Evolutionary conservation across 2,329 filamentous ascomycete species (phyloP), one percentile per base, ranked within the genome.

Genomic region (Hymenoscyphus fraxineus): DNA sequence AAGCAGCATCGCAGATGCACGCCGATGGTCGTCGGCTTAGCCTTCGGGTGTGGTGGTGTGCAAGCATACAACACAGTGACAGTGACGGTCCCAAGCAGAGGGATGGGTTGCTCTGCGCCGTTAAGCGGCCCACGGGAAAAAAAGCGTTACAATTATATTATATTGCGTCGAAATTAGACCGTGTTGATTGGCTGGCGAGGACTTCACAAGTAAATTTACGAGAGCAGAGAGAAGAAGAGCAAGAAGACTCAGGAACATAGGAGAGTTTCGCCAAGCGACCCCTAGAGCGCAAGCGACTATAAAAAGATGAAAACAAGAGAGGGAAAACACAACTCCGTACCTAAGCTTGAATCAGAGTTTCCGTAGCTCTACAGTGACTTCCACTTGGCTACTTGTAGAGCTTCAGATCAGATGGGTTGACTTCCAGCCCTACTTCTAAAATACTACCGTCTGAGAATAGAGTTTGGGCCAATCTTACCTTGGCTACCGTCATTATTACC

Each of bases 11-110:
- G 35, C 57, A 22, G 19, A 38, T 38, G 19, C 35, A 39, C 35
- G 40, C 22, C n/a, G 61, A 60, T 60, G 62, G 57, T 51, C 56
- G 62, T 41, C 19, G 57, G 12, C 38, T 47, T 64, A 64, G 62
- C 62, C 35, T 47, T 60, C 58, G 58, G 62, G 62, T 64, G 58
- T 22, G 22, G 19, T 54, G 39, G 35, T 35, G 35, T 51, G 44
- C n/a, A 47, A 47, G 41, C 40, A 15, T 47, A 6, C 44, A 51
- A 10, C 9, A n/a, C 44, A 27, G 22, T 54, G 47, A 54, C 47
- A 27, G 22, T 54, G 47, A 54, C 47, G 10, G 7, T 54, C 47
- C 19, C 19, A 54, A 27, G 47, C 22, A 54, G 47, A 27, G 47
- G 47, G 47, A 27, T 12, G 47, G 22, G 22, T 27, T 54, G 47